phyloP scores from a whole-genome alignment of 768 basidiomycete genomes.

The Mrakia hoshinonis region DNA sequence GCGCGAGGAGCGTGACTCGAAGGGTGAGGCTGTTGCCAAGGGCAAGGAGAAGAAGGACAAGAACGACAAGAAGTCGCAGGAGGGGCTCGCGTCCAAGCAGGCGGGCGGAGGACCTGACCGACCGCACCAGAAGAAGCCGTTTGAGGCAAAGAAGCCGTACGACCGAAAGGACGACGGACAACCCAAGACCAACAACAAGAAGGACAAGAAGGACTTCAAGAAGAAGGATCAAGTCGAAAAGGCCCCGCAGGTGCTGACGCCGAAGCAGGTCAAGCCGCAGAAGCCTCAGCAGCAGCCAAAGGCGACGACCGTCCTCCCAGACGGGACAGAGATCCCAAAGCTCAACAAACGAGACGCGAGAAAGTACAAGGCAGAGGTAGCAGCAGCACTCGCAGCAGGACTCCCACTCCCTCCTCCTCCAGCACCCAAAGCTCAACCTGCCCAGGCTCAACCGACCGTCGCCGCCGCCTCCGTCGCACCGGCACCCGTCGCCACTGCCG shows the following conservation, averaged over 20 bases:
- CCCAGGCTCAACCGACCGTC: neutral
- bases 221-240: neutral
- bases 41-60: conserved; percentile 23
- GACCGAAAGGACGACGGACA: neutral
- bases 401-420: neutral
- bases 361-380: conserved; percentile 12
- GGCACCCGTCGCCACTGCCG: conserved; percentile 5
- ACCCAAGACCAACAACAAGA: neutral
- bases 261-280: conserved; percentile 3
- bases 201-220: neutral
- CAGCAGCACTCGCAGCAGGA: conserved; percentile 3
- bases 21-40: conserved; percentile 11
- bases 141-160: conserved; percentile 13
- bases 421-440: neutral
- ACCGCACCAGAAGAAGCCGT: conserved; percentile 1
- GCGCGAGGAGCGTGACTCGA: conserved; percentile 12
- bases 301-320: neutral
- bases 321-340: conserved; percentile 7
- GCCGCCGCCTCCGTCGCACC: neutral
- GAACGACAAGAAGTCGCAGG: conserved; percentile 17
- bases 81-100: neutral
- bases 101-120: neutral
- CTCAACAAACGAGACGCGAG: conserved; percentile 16
- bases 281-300: conserved; percentile 4
- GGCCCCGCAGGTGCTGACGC: neutral